Evolutionary conservation across 495 filamentous ascomycete species (phyloP).

Genomic region (Hypoxylon fuscum): DNA sequence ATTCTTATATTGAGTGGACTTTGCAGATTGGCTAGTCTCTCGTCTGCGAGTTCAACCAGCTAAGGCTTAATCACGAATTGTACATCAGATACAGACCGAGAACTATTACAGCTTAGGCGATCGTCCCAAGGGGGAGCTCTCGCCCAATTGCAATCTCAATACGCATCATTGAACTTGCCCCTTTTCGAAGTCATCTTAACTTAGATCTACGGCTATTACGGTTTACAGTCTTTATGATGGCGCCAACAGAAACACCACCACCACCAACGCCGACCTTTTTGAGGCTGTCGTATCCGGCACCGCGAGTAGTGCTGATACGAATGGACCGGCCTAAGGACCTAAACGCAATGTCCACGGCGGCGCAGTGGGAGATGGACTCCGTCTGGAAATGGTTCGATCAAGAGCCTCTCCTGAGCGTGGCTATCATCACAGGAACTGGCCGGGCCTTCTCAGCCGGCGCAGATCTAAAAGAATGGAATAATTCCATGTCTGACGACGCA

Average conservation of each 20-base stretch:
- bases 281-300: conserved; percentile 52
- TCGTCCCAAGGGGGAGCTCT: neutral
- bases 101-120: neutral
- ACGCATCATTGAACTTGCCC: neutral
- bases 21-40: conserved; percentile 6
- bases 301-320: conserved; percentile 66
- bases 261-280: conserved; percentile 40
- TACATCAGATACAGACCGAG: neutral
- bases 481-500: conserved; percentile 37
- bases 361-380: conserved; percentile 54
- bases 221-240: conserved; percentile 1
- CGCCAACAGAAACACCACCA: conserved; percentile 37
- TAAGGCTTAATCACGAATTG: conserved; percentile 9
- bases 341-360: conserved; percentile 57
- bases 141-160: neutral
- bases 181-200: neutral
- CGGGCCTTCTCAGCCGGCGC: conserved; percentile 67
- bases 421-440: conserved; percentile 60
- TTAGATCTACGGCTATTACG: neutral
- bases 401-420: conserved; percentile 57
- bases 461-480: conserved; percentile 63
- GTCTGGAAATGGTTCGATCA: conserved; percentile 60
- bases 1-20: conserved; percentile 7
- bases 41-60: conserved; percentile 5
- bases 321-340: conserved; percentile 59